phyloP scores from a whole-genome alignment of 2,329 filamentous ascomycete genomes.

The Fusarium subtropicale region DNA sequence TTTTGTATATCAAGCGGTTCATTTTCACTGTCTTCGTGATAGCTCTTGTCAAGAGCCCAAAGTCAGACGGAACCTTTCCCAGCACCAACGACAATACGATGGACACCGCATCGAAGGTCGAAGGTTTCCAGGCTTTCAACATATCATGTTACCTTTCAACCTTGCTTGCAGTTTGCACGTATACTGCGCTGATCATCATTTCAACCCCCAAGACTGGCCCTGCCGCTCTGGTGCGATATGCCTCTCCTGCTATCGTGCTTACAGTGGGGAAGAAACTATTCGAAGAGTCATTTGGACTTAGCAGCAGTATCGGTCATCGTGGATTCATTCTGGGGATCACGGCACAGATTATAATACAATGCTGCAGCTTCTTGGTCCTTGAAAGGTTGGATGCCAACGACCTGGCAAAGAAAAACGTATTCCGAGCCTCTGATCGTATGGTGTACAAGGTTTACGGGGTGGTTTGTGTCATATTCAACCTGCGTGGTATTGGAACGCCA shows the following conservation, averaged over 20 bases:
- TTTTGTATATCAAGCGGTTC: background rate
- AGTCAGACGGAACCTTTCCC: background rate
- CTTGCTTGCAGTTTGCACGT: background rate
- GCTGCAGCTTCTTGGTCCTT: background rate
- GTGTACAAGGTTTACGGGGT: background rate
- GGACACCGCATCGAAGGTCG: background rate
- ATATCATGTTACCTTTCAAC: background rate
- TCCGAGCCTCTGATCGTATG: too few relatives aligned
- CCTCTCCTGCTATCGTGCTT: background rate
- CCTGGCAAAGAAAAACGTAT: background rate
- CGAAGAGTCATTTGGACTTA: background rate
- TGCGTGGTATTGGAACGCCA: background rate
- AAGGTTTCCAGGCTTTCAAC: too few relatives aligned
- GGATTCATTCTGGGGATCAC: background rate
- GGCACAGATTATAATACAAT: background rate
- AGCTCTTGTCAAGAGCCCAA: accelerated
- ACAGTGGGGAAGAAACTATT: background rate
- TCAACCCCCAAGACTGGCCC: background rate
- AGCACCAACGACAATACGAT: background rate
- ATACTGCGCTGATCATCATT: background rate
- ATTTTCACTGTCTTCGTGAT: background rate
- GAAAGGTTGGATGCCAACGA: background rate
- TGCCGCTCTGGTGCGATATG: background rate
- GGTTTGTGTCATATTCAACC: background rate
- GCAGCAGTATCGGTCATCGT: background rate